These are phyloP conservation scores for Chrysosporium queenslandicum DNA, from an alignment of 2,329 filamentous ascomycete genomes.

Conservation along the genomic window DNA sequence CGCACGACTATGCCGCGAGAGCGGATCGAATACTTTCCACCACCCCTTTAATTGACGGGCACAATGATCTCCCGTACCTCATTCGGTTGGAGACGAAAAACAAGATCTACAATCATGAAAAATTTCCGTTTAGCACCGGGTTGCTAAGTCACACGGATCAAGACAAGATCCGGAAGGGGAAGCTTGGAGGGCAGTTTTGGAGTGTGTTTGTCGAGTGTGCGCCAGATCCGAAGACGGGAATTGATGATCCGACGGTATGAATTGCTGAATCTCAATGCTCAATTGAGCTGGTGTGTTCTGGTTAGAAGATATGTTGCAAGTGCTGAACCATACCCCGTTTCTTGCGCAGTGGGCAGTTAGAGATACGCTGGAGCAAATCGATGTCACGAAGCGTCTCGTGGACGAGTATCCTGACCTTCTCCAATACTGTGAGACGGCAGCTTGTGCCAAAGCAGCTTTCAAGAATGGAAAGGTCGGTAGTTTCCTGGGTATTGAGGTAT, in stretches of 20 bases:
- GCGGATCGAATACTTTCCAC: constrained; percentile 16
- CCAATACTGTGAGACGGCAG: constrained; percentile 19
- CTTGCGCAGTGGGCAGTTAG: constrained; percentile 17
- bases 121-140: constrained; percentile 17
- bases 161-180: constrained; percentile 21
- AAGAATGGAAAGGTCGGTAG: constrained; percentile 19
- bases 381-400: constrained; percentile 22
- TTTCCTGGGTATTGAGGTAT: constrained; percentile 23
- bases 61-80: constrained; percentile 26
- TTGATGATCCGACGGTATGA: constrained; percentile 19
- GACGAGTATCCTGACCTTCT: constrained; percentile 20
- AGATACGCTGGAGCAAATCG: constrained; percentile 25
- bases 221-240: constrained; percentile 12
- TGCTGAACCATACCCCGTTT: background rate
- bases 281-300: no score
- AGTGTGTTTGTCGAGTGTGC: constrained; percentile 24
- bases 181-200: constrained; percentile 28
- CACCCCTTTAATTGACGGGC: constrained; percentile 25
- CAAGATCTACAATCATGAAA: constrained; percentile 21
- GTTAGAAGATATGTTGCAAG: no score
- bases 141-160: constrained; percentile 24
- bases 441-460: constrained; percentile 20
- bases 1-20: constrained; percentile 9
- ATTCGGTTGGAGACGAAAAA: constrained; percentile 21
- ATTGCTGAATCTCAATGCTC: background rate